phyloP scores from a whole-genome alignment of 2,329 filamentous ascomycete species.

The Parastagonospora avenae region DNA sequence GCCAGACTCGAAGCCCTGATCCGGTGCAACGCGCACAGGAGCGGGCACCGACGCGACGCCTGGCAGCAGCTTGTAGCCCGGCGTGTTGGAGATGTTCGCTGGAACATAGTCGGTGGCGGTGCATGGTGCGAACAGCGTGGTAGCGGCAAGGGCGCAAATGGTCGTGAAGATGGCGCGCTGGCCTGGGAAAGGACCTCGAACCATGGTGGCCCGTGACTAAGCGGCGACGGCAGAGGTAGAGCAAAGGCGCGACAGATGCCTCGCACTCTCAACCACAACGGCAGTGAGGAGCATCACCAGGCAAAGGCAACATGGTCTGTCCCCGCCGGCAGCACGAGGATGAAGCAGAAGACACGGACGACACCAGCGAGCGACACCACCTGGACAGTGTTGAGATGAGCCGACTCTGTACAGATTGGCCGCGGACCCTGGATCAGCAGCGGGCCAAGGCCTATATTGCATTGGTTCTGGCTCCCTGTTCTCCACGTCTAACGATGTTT shows the following conservation, averaged over 20 bases:
- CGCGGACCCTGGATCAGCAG: constrained; percentile 14
- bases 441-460: constrained; percentile 31
- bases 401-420: constrained; percentile 29
- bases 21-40: constrained; percentile 41
- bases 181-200: constrained; percentile 16
- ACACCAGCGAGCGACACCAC: constrained; percentile 13
- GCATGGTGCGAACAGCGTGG: constrained; percentile 23
- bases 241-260: constrained; percentile 19
- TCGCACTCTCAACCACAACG: constrained; percentile 29
- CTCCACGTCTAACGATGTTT: constrained; percentile 19
- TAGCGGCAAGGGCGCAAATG: constrained; percentile 17
- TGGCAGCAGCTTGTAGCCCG: constrained; percentile 21
- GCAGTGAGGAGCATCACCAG: constrained; percentile 32
- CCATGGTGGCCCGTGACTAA: constrained; percentile 32
- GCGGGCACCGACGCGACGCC: constrained; percentile 29
- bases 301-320: constrained; percentile 22
- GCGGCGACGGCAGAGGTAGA: constrained; percentile 10
- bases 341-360: constrained; percentile 10
- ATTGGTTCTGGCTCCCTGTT: constrained; percentile 1
- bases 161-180: constrained; percentile 14
- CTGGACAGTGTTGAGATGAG: constrained; percentile 21
- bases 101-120: constrained; percentile 25
- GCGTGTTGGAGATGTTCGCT: constrained; percentile 25
- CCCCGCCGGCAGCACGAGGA: constrained; percentile 18
- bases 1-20: constrained; percentile 44